These are phyloP conservation scores for Fusarium marasasianum DNA, from an alignment of 2,329 filamentous ascomycete species.

Conservation along the genomic window DNA sequence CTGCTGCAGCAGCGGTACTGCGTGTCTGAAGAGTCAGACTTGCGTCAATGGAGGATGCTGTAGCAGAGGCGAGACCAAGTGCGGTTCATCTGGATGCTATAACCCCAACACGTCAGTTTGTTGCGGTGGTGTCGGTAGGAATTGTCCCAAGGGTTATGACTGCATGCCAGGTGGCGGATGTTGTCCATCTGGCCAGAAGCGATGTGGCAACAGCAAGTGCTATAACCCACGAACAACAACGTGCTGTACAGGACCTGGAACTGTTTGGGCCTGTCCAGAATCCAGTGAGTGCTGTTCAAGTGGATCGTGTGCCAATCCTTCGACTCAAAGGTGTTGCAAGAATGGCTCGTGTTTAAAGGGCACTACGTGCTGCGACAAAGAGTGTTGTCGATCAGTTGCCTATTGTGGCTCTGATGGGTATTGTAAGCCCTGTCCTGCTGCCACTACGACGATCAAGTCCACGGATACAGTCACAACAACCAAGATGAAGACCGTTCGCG, in stretches of 20 bases:
- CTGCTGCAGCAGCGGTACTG: neutral
- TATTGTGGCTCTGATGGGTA: constrained; percentile 5
- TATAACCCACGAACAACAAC: neutral
- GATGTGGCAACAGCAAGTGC: constrained; percentile 7
- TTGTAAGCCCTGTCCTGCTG: constrained; percentile 6
- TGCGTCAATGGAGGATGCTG: constrained; percentile 6
- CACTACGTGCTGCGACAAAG: constrained; percentile 5
- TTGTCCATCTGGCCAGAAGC: constrained; percentile 1
- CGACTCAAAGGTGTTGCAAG: constrained; percentile 1
- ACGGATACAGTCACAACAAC: constrained; percentile 3
- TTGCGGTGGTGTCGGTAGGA: neutral
- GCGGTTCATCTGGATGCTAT: neutral
- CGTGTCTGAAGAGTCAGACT: neutral
- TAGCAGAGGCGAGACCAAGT: neutral
- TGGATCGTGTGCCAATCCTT: neutral
- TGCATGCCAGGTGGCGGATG: constrained; percentile 8
- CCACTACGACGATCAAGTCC: neutral
- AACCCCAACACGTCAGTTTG: neutral
- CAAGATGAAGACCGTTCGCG: neutral
- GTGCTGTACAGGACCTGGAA: neutral
- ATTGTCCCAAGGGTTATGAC: neutral
- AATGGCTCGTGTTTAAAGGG: neutral
- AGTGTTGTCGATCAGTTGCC: neutral
- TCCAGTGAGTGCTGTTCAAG: neutral
- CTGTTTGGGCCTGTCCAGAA: neutral